Evolutionary conservation across 1,284 basidiomycete species (phyloP).

Genomic region (Sanghuangporus sanghuang): DNA sequence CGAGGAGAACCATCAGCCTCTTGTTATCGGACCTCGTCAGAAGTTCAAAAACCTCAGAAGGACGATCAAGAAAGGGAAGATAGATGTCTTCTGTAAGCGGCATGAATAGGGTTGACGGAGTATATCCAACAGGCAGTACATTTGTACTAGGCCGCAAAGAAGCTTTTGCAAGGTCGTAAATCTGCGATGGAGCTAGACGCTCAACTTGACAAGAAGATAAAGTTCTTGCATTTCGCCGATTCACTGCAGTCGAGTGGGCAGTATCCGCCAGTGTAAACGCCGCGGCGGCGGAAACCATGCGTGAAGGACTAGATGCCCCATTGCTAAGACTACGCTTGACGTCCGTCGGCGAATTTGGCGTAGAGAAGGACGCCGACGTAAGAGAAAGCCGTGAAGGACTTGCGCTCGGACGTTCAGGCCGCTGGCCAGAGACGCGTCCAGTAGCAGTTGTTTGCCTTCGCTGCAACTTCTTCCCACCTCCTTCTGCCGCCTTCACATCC

Average conservation of each 20-base stretch:
- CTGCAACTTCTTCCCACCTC: background rate
- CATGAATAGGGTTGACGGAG: conserved; percentile 54
- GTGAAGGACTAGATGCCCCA: conserved; percentile 1
- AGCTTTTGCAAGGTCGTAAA: conserved; percentile 59
- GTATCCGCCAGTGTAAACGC: conserved; percentile 2
- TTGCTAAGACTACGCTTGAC: background rate
- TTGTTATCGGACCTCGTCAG: conserved; percentile 56
- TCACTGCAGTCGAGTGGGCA: background rate
- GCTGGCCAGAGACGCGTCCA: background rate
- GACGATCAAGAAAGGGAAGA: conserved; percentile 72
- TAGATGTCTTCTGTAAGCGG: conserved; percentile 63
- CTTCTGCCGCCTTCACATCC: conserved; percentile 21
- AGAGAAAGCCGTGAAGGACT: conserved; percentile 1
- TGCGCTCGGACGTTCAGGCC: background rate
- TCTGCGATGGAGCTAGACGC: conserved; percentile 57
- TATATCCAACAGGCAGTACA: conserved; percentile 13
- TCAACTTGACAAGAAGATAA: conserved; percentile 30
- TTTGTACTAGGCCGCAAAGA: conserved; percentile 43
- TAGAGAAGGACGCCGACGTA: conserved; percentile 4
- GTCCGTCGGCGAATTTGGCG: background rate
- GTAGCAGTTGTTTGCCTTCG: background rate
- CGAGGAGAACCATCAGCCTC: conserved; percentile 63
- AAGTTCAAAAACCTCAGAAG: conserved; percentile 57
- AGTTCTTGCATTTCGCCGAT: background rate
- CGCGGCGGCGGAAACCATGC: conserved; percentile 1